Percentiles rank a stretch among this genome's conserved stretches.
Conservation (phyloP, 176 grass and related monocot species). For the Triticum dicoccoides region DNA sequence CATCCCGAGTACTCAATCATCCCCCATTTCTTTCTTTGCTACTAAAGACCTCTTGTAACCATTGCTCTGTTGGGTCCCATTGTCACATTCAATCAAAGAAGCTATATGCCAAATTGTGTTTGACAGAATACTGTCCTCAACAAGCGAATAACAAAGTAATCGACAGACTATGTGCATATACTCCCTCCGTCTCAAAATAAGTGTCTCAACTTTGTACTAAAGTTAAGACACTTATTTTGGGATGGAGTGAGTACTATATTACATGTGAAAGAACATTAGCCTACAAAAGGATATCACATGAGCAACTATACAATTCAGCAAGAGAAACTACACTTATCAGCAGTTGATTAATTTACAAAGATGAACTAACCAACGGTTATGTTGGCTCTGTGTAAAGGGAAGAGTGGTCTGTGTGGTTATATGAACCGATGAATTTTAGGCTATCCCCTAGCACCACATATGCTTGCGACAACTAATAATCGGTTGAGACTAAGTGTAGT, state of each 20-base stretch:
- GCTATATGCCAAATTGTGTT: not conserved
- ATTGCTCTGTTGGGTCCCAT: not conserved
- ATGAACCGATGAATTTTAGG: not conserved
- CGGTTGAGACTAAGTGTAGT: not conserved
- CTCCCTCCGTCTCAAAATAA: too few species aligned
- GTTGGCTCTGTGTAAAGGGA: not conserved
- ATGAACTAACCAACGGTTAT: constrained; percentile 14
- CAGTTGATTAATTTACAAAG: constrained; percentile 4
- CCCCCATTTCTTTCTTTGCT: not conserved
- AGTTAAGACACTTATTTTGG: too few species aligned
- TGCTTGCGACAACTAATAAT: not conserved
- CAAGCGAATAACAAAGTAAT: too few species aligned
- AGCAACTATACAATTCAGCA: constrained; percentile 2
- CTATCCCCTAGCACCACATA: constrained; percentile 1
- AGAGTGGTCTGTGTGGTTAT: constrained; percentile 17
- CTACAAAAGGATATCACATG: constrained; percentile 17
- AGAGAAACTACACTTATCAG: constrained; percentile 10
- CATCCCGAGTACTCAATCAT: not conserved
- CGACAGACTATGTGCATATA: not conserved
- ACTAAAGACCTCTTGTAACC: not conserved
- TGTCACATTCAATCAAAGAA: not conserved
- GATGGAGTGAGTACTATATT: not conserved
- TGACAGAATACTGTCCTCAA: not conserved
- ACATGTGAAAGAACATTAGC: not conserved
- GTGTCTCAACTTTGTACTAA: too few species aligned